Conservation (phyloP, 352 stramenopile species). For the Peronospora farinosa region DNA sequence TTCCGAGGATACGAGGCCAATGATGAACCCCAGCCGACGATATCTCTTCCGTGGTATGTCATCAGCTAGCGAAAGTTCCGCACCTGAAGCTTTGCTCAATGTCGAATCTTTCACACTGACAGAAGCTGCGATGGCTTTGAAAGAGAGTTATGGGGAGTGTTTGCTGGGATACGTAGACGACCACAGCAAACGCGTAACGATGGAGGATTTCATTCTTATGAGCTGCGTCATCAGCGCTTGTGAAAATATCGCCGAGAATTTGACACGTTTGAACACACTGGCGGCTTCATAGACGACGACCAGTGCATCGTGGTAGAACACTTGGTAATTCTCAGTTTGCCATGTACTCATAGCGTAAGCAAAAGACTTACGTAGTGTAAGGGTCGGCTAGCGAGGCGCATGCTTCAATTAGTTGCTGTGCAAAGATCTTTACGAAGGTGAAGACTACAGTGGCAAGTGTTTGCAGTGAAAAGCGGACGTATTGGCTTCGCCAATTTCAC, state of each 20-base stretch:
- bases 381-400: no score
- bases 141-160: conserved; percentile 49
- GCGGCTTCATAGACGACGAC: conserved; percentile 36
- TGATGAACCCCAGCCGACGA: conserved; percentile 8
- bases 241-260: conserved; percentile 50
- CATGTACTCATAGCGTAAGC: no score
- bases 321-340: no score
- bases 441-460: no score
- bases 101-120: conserved; percentile 59
- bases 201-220: conserved; percentile 69
- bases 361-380: no score
- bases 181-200: conserved; percentile 29
- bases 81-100: conserved; percentile 40
- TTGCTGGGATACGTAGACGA: conserved; percentile 35
- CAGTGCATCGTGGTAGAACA: no score
- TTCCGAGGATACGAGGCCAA: conserved; percentile 4
- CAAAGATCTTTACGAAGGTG: no score
- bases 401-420: no score
- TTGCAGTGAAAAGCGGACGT: no score
- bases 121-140: conserved; percentile 37
- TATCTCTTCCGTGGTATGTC: conserved; percentile 24
- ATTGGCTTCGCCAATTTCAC: no score
- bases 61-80: conserved; percentile 29
- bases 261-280: conserved; percentile 50
- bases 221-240: conserved; percentile 60